Evolutionary conservation across 768 basidiomycete genomes (phyloP), one percentile per base, ranked within the genome.

Genomic region (Termitomyces sp.): DNA sequence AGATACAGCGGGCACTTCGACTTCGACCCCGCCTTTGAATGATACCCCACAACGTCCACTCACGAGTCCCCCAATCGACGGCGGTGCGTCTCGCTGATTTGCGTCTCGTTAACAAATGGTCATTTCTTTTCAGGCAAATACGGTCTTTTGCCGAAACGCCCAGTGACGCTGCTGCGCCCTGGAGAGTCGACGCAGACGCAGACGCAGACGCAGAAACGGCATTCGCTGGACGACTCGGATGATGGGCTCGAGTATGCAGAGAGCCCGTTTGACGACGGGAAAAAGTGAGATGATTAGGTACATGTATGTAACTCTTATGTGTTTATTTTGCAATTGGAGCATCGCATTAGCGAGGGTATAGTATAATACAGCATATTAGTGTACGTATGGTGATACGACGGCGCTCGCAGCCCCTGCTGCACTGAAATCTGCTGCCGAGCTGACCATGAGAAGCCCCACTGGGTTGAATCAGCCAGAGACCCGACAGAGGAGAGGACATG

Each of bases 381-480:
- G 64, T 59, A 76, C 73, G 68, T 69, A 75, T 44, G 75, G 76
- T 10, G 74, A 78, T 9, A 64, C 72, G 28, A 75, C 63, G 43
- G 75, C 71, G 30, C 63, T 63, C 26, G 72, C 70, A 13, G 72
- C 62, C 30, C 46, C 52, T 24, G 73, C 62, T 30, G 72, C 68
- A 7, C 36, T 67, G 69, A 90, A 89, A 36, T 86, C 85, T 10
- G 64, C 67, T n/a, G 88, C 87, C 42, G 76, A 70, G 64, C 86
- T 76, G 22, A 88, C 82, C 82, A 95, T 88, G 46, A 95, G 78
- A 20, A 95, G 74, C 2, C 92, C 92, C 61, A 93, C 91, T 94
- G 64, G 18, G 50, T 1, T 6, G 30, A 30, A 7, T 30, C 6
- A 30, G 30, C 30, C 6, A 30, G 30, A 30, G 7, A 30, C 36